Evolutionary conservation across 2,329 filamentous ascomycete species (phyloP), one percentile per base, ranked within the genome.

Genomic region (Colletotrichum endophyticum): DNA sequence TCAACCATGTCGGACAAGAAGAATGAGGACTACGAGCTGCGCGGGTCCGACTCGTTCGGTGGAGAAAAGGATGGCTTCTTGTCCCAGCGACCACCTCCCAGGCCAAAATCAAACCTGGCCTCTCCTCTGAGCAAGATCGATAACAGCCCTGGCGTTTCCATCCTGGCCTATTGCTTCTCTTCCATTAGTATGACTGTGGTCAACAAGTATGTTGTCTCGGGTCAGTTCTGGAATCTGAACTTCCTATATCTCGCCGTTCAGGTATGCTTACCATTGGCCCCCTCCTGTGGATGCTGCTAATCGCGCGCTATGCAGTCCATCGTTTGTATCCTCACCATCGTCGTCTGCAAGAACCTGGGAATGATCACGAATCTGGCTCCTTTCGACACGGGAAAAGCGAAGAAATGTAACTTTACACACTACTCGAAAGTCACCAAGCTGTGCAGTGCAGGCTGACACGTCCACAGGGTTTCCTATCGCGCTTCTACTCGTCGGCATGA

Each of bases 121-220:
- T 77, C 81, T 77, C 78, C 82, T 79, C 75, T 89, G 59, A 84
- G 88, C 78, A 87, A 88, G 80, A 84, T 95, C 78, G 91, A 93
- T 81, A 95, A 96, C 86, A 97, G 92, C 85, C 95, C 96, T 19
- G 88, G 92, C 62, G 84, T 97, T 64, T 96, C 96, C 27, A 95
- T 99, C 81, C 84, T 98, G 79, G 92, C 95, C 66, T 99, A 99
- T 89, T 99, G 97, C 86, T 89, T 94, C 82, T 95, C 96, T 70
- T 98, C 96, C n/a, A 99, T 99, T 84, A 92, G 96, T 85, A 99
- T 99, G 97, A 99, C 97, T 9, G 95, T 98, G n/a, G 97, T 98
- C 85, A 99, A 99, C 89, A 99, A 99, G 90, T 99, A 98, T 85
- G 96, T 98, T 78, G 92, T 99, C 63, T 98, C 95, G 9, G 97